Evolutionary conservation across 768 basidiomycete genomes (phyloP).

Genomic region (Mycena pura): DNA sequence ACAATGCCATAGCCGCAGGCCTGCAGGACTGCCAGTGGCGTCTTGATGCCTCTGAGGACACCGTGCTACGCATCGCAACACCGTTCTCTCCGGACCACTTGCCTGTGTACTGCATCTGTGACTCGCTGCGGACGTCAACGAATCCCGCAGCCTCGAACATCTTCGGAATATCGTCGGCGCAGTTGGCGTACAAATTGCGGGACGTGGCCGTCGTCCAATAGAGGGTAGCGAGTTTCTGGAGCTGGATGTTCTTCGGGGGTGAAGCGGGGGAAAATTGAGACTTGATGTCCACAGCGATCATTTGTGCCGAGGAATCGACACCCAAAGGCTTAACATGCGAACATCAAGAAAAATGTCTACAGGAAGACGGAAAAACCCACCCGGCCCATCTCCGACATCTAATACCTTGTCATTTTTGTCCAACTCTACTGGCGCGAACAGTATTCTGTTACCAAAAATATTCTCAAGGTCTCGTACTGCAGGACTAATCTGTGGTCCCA

Average conservation of each 20-base stretch:
- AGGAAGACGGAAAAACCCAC: not conserved
- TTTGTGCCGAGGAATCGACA: constrained; percentile 14
- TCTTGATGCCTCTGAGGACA: constrained; percentile 16
- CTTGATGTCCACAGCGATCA: constrained; percentile 23
- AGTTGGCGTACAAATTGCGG: constrained; percentile 12
- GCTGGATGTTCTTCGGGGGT: constrained; percentile 5
- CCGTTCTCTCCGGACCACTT: constrained; percentile 18
- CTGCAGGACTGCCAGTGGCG: constrained; percentile 7
- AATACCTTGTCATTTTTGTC: constrained; percentile 4
- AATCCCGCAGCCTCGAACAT: constrained; percentile 25
- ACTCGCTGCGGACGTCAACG: constrained; percentile 18
- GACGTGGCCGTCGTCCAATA: not conserved
- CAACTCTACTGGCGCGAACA: constrained; percentile 12
- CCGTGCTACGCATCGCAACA: not conserved
- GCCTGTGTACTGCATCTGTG: constrained; percentile 1
- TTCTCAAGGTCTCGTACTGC: constrained; percentile 19
- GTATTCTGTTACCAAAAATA: constrained; percentile 2
- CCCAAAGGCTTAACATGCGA: not conserved
- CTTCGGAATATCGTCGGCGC: constrained; percentile 6
- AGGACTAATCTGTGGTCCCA: constrained; percentile 1
- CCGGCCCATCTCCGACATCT: constrained; percentile 18
- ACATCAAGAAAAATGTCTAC: not conserved
- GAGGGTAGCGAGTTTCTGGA: not conserved
- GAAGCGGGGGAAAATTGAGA: constrained; percentile 12
- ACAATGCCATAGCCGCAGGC: constrained; percentile 18